A percentile compares a stretch with the other conserved stretches of the same genome.
Conservation (phyloP, 192 early-diverging fungal genomes). For the Coemansia nantahalensis region DNA sequence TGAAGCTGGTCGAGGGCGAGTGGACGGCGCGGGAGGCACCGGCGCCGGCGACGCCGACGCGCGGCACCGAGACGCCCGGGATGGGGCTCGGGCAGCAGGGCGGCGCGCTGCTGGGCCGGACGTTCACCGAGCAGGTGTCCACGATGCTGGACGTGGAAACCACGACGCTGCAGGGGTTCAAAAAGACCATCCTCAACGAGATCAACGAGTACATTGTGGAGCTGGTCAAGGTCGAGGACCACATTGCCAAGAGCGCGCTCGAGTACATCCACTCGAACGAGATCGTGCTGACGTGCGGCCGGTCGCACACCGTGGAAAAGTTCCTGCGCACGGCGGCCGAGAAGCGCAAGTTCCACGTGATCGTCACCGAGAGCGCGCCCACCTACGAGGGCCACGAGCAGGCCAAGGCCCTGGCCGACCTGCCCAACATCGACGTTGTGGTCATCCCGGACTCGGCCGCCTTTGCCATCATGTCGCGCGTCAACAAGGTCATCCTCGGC, state of each 20-base stretch:
- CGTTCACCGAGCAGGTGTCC: constrained; percentile 51
- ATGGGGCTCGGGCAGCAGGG: constrained; percentile 29
- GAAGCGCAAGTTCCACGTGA: constrained; percentile 89
- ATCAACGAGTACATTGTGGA: constrained; percentile 90
- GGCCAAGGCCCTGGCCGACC: constrained; percentile 64
- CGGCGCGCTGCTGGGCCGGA: neutral
- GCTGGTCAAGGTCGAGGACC: constrained; percentile 70
- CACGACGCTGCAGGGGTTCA: constrained; percentile 55
- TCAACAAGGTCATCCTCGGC: constrained; percentile 95
- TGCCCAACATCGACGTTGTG: constrained; percentile 84
- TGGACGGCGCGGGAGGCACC: constrained; percentile 4
- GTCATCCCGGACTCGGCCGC: constrained; percentile 90
- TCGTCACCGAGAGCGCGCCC: constrained; percentile 91
- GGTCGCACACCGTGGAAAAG: constrained; percentile 77
- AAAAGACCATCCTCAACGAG: constrained; percentile 73
- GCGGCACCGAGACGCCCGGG: constrained; percentile 26
- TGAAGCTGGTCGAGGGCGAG: constrained; percentile 17
- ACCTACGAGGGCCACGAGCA: constrained; percentile 84
- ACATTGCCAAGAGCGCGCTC: constrained; percentile 79
- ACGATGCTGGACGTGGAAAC: constrained; percentile 31
- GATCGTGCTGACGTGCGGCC: constrained; percentile 91
- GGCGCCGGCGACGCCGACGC: constrained; percentile 15
- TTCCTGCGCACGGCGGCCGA: constrained; percentile 85
- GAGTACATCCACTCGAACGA: constrained; percentile 96
- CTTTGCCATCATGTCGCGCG: constrained; percentile 96